Evolutionary conservation across 805 yeast genomes (phyloP).

Genomic region (Candida dendrica): DNA sequence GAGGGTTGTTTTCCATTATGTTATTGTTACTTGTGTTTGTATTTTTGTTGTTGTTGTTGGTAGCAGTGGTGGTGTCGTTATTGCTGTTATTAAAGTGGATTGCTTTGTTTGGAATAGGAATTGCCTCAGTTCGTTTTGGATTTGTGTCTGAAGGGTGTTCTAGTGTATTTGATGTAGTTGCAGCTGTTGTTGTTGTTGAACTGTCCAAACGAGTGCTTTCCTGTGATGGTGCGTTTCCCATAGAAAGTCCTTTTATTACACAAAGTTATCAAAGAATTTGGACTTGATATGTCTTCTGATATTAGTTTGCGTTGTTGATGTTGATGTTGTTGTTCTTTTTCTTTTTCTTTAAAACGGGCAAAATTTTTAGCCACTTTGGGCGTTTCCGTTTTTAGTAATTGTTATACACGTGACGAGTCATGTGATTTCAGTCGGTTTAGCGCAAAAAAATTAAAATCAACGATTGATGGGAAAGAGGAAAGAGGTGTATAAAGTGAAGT

Average conservation of each 20-base stretch:
- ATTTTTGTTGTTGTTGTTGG: neutral
- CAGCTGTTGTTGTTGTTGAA: neutral
- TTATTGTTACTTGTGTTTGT: neutral
- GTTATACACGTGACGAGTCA: neutral
- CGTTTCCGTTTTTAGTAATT: neutral
- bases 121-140: neutral
- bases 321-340: too few species aligned
- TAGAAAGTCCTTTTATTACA: conserved; percentile 1
- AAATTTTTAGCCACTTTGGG: neutral
- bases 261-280: neutral
- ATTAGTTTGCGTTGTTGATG: too few species aligned
- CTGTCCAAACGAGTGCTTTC: conserved; percentile 4
- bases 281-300: too few species aligned
- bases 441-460: too few species aligned
- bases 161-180: neutral
- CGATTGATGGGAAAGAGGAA: too few species aligned
- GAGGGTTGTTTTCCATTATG: neutral
- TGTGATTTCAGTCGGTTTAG: neutral
- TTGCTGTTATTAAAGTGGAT: neutral
- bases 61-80: too few species aligned
- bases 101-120: neutral
- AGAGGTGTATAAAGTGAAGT: neutral
- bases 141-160: too few species aligned
- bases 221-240: conserved; percentile 14
- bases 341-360: too few species aligned